These are phyloP conservation scores for Camelina sativa DNA, from an alignment of 345 rosid species.

Conservation along the genomic window DNA sequence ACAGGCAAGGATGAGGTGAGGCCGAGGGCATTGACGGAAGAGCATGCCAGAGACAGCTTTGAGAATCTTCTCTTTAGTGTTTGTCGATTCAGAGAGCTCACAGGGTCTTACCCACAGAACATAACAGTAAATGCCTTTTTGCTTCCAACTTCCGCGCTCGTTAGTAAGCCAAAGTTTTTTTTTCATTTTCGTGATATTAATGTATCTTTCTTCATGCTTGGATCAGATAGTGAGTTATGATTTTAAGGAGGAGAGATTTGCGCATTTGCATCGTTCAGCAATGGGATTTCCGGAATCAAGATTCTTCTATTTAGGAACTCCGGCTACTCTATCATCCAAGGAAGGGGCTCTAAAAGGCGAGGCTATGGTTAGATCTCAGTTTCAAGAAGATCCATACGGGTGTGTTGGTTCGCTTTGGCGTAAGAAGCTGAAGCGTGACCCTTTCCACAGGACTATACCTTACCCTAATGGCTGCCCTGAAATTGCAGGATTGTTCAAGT, in stretches of 20 bases:
- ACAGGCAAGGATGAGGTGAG: slow-evolving; percentile 79
- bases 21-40: slow-evolving; percentile 89
- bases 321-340: slow-evolving; percentile 60
- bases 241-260: slow-evolving; percentile 85
- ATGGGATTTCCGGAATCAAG: slow-evolving; percentile 80
- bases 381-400: slow-evolving; percentile 85
- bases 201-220: slow-evolving; percentile 13
- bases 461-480: slow-evolving; percentile 95
- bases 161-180: neutral
- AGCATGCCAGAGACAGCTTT: slow-evolving; percentile 97
- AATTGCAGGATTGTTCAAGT: slow-evolving; percentile 72
- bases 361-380: slow-evolving; percentile 80
- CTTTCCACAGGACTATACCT: slow-evolving; percentile 90
- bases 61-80: slow-evolving; percentile 95
- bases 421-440: slow-evolving; percentile 88
- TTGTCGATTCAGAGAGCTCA: slow-evolving; percentile 93
- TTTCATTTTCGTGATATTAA: slow-evolving; percentile 2
- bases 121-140: slow-evolving; percentile 72
- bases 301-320: slow-evolving; percentile 78
- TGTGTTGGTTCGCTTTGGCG: slow-evolving; percentile 78
- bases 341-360: slow-evolving; percentile 86
- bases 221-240: slow-evolving; percentile 91
- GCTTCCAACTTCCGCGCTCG: neutral
- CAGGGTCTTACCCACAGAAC: slow-evolving; percentile 83
- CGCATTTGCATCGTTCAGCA: slow-evolving; percentile 78